phyloP scores from a whole-genome alignment of 441 rosid species.

The Corymbia citriodora region DNA sequence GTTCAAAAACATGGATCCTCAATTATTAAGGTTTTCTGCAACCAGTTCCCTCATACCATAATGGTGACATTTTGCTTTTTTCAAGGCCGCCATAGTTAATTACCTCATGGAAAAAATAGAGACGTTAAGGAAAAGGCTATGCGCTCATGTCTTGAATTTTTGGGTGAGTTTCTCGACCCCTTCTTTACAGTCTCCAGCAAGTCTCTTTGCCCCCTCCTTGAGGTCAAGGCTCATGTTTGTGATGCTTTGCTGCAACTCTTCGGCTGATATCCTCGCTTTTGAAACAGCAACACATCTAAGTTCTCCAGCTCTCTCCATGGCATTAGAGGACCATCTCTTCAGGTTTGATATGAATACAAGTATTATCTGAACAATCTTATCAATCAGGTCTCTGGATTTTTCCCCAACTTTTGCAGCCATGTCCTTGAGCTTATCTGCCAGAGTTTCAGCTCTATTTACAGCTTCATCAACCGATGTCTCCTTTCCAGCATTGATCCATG shows the following conservation, averaged over 20 bases:
- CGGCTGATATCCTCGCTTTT: conserved; percentile 32
- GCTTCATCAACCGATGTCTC: conserved; percentile 49
- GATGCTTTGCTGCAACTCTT: conserved; percentile 51
- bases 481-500: conserved; percentile 56
- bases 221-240: conserved; percentile 35
- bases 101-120: not conserved
- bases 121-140: not conserved
- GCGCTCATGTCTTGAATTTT: conserved; percentile 48
- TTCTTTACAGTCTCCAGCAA: conserved; percentile 67
- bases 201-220: conserved; percentile 56
- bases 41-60: not conserved
- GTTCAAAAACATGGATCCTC: not conserved
- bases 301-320: conserved; percentile 32
- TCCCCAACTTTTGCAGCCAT: conserved; percentile 49
- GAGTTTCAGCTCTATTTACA: conserved; percentile 51
- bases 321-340: conserved; percentile 31
- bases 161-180: conserved; percentile 78
- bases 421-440: conserved; percentile 56
- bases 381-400: conserved; percentile 52
- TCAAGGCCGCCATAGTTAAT: not conserved
- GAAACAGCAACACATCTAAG: conserved; percentile 23
- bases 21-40: not conserved
- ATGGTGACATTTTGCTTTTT: not conserved
- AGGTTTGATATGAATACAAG: conserved; percentile 30
- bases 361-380: conserved; percentile 39